Evolutionary conservation across 768 basidiomycete genomes (phyloP), one percentile per base, ranked within the genome.

Genomic region (Flagelloscypha sp.): DNA sequence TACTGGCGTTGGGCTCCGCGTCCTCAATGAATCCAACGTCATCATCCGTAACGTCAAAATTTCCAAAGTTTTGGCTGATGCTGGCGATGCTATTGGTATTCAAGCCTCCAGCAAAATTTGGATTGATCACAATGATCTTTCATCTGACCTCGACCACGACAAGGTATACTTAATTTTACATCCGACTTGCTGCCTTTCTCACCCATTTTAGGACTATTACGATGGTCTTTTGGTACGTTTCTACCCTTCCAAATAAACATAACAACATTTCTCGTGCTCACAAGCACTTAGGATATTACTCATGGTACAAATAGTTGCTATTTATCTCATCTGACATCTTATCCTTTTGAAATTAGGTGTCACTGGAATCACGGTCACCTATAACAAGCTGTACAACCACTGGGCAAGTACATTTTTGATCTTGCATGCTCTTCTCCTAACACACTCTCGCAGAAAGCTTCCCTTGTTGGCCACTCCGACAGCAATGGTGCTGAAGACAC

Each of bases 1-100:
- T 33, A 50, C 52, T 27, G 68, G 68, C 28, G 56, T 70, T 42
- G 68, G 68, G 2, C 55, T 70, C 20, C 66, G 68, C 29, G 66
- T 68, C 23, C 40, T 66, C 33, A 45, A 62, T 28, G 59, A 57
- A 25, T 48, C 38, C 24, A 70, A 70, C 37, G 68, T 70, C 35
- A 70, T 70, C 48, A 61, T 70, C 42, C 61, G 68, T 21, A 70
- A 70, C 43, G 50, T 70, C 48, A 68, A 66, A 44, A 63, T 70
- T 33, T 62, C 63, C 20, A 70, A 69, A 48, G 68, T 70, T 21
- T 48, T 68, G 2, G 68, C 68, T 17, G 44, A 40, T 1, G 61
- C 58, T 35, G 68, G 68, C 21, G 68, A 70, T 48, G 65, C 65
- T 19, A 55, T 70, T 23, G 68, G 62, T 19, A 56, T 68, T 33